Evolutionary conservation across 176 grass and related monocot species (phyloP).

Genomic region (Eragrostis curvula): DNA sequence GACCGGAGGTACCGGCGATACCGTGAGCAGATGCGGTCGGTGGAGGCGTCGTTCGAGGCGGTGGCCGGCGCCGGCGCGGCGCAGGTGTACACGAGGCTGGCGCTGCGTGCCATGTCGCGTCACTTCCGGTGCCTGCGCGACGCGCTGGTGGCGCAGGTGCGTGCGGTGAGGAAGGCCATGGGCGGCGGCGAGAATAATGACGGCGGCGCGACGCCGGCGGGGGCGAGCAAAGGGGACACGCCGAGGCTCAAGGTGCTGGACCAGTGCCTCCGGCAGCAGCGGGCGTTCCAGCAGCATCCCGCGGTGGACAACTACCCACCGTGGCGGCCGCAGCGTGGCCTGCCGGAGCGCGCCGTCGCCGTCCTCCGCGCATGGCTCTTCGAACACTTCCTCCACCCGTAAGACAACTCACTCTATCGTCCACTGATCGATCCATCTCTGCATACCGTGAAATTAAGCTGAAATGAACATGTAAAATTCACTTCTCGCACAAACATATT

Average conservation of each 20-base stretch:
- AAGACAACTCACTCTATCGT: neutral
- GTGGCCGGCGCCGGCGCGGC: constrained; percentile 52
- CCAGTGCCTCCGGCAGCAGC: constrained; percentile 56
- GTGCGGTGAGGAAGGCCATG: constrained; percentile 40
- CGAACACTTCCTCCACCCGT: constrained; percentile 95
- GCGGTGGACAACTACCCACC: constrained; percentile 48
- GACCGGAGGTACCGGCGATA: constrained; percentile 69
- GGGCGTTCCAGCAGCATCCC: constrained; percentile 56
- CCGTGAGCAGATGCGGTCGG: constrained; percentile 55
- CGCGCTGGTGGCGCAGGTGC: constrained; percentile 44
- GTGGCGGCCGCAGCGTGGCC: constrained; percentile 71
- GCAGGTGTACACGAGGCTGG: constrained; percentile 62
- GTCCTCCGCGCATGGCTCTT: constrained; percentile 91
- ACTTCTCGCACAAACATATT: neutral
- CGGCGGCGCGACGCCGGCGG: constrained; percentile 14
- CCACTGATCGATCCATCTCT: neutral
- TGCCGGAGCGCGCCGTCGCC: constrained; percentile 72
- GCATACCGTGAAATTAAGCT: neutral
- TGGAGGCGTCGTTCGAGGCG: constrained; percentile 57
- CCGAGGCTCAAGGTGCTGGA: constrained; percentile 70
- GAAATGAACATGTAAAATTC: no score
- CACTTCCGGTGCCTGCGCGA: constrained; percentile 80
- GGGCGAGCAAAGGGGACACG: constrained; percentile 57
- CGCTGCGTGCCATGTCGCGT: constrained; percentile 74
- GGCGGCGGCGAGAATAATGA: neutral